Evolutionary conservation across 2,329 filamentous ascomycete genomes (phyloP), one percentile per base, ranked within the genome.

Genomic region (Penicillium sp.): DNA sequence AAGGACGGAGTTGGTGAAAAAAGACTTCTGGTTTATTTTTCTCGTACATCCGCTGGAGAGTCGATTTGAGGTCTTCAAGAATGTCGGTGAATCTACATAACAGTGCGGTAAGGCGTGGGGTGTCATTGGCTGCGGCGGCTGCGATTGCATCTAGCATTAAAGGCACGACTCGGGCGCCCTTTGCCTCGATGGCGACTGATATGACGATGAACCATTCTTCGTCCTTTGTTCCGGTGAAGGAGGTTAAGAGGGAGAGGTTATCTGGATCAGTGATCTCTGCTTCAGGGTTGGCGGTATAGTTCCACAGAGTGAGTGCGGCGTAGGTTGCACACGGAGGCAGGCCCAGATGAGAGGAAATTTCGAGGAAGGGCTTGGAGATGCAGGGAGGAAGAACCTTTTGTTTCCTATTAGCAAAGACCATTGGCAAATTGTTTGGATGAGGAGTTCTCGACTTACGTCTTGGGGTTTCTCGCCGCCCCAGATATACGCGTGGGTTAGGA

Each of bases 401-500:
- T 29, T 26, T 21, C 15, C 15, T 7, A 34, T 18, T 18, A 34
- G 32, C 13, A 6, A 13, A 34, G 7, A 34, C 15, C n/a, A 6
- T 47, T 12, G 58, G 53, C 30, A 53, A 26, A 42, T 17, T 17
- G 20, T 24, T 3, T 7, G 32, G 15, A 23, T 36, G 18, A 7
- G 15, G 9, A 13, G 7, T 37, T 4, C 24, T 29, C 18, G 12
- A 7, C 56, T 51, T 64, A 90, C 88, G 67, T 92, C 87, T 46
- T 80, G 77, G 0, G 90, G 87, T 41, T 75, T 79, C 21, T 88
- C 81, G 15, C 87, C 89, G 46, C 90, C 90, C 91, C 91, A 96
- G 15, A 96, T 84, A 68, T 95, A 93, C 4, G 84, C 85, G 68
- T 96, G 90, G 1, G 87, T 82, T 39, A 95, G 78, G 65, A 92